phyloP scores from a whole-genome alignment of 805 yeast genomes.

The Myxozyma monticola region DNA sequence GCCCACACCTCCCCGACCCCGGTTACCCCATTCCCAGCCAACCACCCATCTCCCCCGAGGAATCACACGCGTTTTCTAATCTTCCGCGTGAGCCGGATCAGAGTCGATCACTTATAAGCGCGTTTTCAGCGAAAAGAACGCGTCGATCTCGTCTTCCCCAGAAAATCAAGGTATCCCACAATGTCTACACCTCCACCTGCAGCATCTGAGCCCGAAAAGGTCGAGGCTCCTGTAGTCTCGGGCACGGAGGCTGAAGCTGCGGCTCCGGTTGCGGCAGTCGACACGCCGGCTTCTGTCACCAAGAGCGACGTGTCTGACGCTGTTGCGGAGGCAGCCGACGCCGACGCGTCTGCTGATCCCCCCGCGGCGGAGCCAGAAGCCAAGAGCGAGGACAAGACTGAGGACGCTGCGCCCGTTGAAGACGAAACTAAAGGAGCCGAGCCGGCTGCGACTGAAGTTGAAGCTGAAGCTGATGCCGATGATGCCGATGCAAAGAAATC shows the following conservation, averaged over 20 bases:
- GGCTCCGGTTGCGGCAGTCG: background rate
- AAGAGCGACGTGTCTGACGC: constrained; percentile 3
- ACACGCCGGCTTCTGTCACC: no score
- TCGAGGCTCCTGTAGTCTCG: background rate
- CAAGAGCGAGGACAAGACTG: background rate
- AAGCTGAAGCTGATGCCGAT: constrained; percentile 1
- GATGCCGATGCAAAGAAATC: background rate
- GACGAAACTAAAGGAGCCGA: background rate
- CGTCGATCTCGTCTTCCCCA: no score
- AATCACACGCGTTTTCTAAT: no score
- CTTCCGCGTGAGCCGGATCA: no score
- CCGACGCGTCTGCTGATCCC: constrained; percentile 5
- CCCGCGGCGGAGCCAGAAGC: constrained; percentile 2
- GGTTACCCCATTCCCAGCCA: no score
- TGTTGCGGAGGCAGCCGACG: constrained; percentile 1
- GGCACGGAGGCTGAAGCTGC: no score
- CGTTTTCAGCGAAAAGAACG: no score
- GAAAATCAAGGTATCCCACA: no score
- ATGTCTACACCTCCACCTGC: constrained; percentile 9
- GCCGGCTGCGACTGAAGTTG: background rate
- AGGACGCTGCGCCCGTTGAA: background rate
- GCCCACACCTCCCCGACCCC: no score
- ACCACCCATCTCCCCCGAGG: no score
- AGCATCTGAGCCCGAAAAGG: no score
- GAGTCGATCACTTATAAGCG: no score